phyloP scores from a whole-genome alignment of 805 yeast genomes.

The Blastobotrys mokoenaii region DNA sequence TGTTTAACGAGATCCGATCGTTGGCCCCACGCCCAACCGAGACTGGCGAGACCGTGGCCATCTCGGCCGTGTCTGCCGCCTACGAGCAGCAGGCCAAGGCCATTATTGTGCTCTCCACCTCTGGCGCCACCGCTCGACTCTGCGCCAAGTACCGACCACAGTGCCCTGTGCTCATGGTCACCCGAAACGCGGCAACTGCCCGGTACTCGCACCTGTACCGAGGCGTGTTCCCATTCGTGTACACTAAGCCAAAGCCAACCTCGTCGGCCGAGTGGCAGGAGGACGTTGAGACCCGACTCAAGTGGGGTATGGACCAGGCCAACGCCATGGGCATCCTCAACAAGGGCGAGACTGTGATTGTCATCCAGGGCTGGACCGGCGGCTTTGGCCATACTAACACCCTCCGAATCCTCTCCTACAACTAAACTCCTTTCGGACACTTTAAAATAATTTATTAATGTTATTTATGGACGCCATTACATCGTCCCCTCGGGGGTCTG shows the following conservation, averaged over 20 bases:
- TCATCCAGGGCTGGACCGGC: constrained; percentile 98
- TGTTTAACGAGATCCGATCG: constrained; percentile 81
- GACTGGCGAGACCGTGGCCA: constrained; percentile 93
- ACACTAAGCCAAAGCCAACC: constrained; percentile 46
- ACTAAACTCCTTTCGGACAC: constrained; percentile 10
- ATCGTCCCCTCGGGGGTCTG: too few relatives aligned
- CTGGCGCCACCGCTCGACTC: constrained; percentile 93
- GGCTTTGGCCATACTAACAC: constrained; percentile 99
- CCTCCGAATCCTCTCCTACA: constrained; percentile 77
- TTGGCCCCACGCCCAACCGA: constrained; percentile 82
- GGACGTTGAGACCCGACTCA: constrained; percentile 91
- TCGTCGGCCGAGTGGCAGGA: constrained; percentile 78
- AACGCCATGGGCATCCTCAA: constrained; percentile 73
- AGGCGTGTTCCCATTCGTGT: constrained; percentile 97
- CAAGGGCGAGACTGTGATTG: constrained; percentile 83
- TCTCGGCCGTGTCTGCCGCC: constrained; percentile 93
- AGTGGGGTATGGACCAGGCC: constrained; percentile 88
- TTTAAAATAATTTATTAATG: too few relatives aligned
- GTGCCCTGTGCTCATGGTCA: constrained; percentile 95
- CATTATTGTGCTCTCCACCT: constrained; percentile 88
- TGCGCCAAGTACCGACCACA: constrained; percentile 96
- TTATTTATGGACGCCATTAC: too few relatives aligned
- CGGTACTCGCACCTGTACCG: constrained; percentile 94
- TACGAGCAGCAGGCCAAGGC: constrained; percentile 97
- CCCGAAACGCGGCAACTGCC: constrained; percentile 89